Percentiles rank a stretch among this genome's conserved stretches.
phyloP scores from a whole-genome alignment of 2,329 filamentous ascomycete species.

The Fusarium euwallaceae region DNA sequence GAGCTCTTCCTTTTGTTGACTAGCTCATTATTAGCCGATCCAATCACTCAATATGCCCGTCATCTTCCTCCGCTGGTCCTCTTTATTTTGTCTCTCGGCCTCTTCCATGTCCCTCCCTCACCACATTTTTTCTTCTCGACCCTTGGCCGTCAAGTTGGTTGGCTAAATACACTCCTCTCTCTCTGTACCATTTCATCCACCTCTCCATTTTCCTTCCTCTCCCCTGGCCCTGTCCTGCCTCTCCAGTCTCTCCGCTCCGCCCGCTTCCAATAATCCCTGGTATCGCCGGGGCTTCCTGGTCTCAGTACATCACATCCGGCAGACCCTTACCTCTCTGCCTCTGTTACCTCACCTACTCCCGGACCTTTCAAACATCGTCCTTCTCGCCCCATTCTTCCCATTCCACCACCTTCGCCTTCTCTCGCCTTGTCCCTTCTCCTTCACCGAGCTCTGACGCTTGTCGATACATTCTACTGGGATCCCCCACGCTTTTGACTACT shows the following conservation, averaged over 20 bases:
- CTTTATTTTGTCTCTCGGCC: constrained; percentile 37
- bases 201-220: neutral
- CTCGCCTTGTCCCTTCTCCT: constrained; percentile 41
- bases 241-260: constrained; percentile 27
- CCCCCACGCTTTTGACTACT: constrained; percentile 43
- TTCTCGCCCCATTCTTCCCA: constrained; percentile 38
- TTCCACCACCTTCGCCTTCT: constrained; percentile 23
- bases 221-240: neutral
- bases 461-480: constrained; percentile 29
- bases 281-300: constrained; percentile 29
- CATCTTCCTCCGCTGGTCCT: constrained; percentile 6
- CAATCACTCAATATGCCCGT: constrained; percentile 23
- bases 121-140: constrained; percentile 21
- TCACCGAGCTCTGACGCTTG: constrained; percentile 43
- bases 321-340: constrained; percentile 32
- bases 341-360: constrained; percentile 1
- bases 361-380: constrained; percentile 35
- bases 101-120: constrained; percentile 23
- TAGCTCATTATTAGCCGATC: neutral
- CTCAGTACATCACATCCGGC: constrained; percentile 17
- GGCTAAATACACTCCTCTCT: constrained; percentile 16
- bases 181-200: neutral
- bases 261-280: constrained; percentile 1
- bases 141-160: constrained; percentile 18
- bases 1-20: neutral